Percentiles rank a stretch among this genome's conserved stretches.
Evolutionary conservation across 1,284 basidiomycete species (phyloP).

Genomic region (Chiua sp.): DNA sequence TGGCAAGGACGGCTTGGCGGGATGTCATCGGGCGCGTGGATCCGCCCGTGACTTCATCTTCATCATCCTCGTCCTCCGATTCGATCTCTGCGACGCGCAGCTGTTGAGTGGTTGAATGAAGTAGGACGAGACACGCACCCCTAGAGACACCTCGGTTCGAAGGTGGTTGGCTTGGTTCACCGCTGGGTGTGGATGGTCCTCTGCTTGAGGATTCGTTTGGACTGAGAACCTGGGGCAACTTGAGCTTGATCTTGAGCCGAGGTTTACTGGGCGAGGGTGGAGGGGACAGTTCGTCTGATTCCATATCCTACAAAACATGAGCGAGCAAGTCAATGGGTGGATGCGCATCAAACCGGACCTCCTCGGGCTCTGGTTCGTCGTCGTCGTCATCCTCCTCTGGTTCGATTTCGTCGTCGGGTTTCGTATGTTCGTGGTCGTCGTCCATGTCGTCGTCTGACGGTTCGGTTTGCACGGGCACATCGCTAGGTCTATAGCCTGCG

Average conservation of each 20-base stretch:
- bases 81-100: conserved; percentile 44
- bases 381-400: conserved; percentile 30
- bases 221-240: conserved; percentile 52
- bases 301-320: conserved; percentile 29
- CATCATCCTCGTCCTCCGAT: conserved; percentile 59
- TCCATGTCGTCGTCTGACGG: too few species aligned
- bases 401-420: conserved; percentile 26
- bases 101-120: background rate
- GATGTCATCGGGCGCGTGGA: conserved; percentile 63
- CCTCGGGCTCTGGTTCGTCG: conserved; percentile 25
- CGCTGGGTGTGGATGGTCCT: conserved; percentile 44
- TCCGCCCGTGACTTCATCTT: conserved; percentile 38
- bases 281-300: conserved; percentile 43
- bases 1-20: conserved; percentile 73
- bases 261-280: conserved; percentile 40
- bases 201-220: conserved; percentile 43
- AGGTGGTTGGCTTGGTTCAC: conserved; percentile 36
- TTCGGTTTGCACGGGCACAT: too few species aligned
- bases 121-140: conserved; percentile 22
- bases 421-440: too few species aligned
- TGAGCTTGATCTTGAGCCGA: conserved; percentile 69
- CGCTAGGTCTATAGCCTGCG: too few species aligned
- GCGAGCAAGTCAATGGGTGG: background rate
- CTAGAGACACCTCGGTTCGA: conserved; percentile 36
- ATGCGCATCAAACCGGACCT: conserved; percentile 15